Evolutionary conservation across 257 asterid genomes (phyloP).

Genomic region (Euphrasia confusa): DNA sequence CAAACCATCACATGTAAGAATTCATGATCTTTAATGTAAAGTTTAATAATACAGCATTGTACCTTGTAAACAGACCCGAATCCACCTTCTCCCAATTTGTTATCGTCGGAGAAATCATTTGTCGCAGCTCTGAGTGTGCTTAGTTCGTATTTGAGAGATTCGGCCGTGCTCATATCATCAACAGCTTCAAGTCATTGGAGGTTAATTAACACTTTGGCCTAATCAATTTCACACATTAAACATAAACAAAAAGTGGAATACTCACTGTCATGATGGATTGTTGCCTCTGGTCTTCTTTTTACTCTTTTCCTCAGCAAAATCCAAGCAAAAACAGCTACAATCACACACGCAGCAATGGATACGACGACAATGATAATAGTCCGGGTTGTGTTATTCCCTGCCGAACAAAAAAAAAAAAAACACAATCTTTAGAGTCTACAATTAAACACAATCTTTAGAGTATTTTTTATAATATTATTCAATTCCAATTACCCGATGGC

Average conservation of each 20-base stretch:
- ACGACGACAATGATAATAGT: not conserved
- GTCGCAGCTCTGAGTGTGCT: slow-evolving; percentile 28
- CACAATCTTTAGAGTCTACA: not conserved
- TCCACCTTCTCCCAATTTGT: slow-evolving; percentile 39
- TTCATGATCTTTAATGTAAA: not conserved
- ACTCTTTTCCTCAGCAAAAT: not conserved
- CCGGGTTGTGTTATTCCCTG: not conserved
- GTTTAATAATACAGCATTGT: not conserved
- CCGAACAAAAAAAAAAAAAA: not conserved
- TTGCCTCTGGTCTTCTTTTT: not conserved
- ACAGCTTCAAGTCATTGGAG: slow-evolving; percentile 4
- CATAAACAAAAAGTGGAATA: not conserved
- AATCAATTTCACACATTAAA: not conserved
- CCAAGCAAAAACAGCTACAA: not conserved
- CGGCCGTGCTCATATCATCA: slow-evolving; percentile 5
- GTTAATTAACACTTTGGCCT: not conserved
- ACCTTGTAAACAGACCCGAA: slow-evolving; percentile 39
- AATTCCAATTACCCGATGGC: not conserved
- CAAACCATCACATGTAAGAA: not conserved
- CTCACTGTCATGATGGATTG: not conserved
- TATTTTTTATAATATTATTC: no score
- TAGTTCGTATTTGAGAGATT: slow-evolving; percentile 30
- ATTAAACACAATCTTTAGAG: not conserved
- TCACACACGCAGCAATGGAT: not conserved
- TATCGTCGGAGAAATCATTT: slow-evolving; percentile 25